Base-by-base conservation (phyloP, 495 filamentous ascomycete species). In the Immersiella caudata region DNA sequence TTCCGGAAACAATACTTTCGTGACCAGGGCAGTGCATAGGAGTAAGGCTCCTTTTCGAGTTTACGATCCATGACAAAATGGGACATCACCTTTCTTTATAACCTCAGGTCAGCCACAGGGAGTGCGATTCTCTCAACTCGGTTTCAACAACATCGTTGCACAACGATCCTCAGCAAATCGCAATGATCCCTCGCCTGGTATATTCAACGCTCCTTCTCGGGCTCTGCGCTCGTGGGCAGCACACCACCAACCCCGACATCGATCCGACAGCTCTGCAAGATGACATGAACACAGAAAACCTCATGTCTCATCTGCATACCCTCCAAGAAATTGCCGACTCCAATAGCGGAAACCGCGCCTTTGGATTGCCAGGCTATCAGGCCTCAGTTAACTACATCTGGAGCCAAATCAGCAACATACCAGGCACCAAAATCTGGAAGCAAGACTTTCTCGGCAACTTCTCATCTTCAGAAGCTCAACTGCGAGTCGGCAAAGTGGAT, bases 311-410 rank as follows among this genome's bases (percentile, higher is more conserved):
- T 51, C 54, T 73, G 1, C 46, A 60, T 16, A 69, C 73, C 9
- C 70, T 83, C 1, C 62, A 82, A 46, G 67, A 73, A 18, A 82
- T 84, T 49, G 81, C 80, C 7, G 62, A 60, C 11, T 70, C 69
- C 1, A 79, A 83, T 65, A 79, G 80, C 3, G 79, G 79, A 12
- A 84, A 83, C 65, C 73, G 82, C 8, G 82, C 82, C 50, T 84
- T 84, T 60, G 82, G 82, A 8, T 64, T 78, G 21, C 79, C 81
- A 0, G 82, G 82, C 20, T 83, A 82, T 70, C 68, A 68, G 1
- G 82, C 79, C 5, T 82, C 81, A 4, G 74, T 79, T 18, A 78
- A 84, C 58, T 84, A 80, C 64, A 71, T 84, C 60, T 71, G 75
- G 27, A 66, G 70, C 11, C 69, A 70, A 6, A 61, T 75, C 4